Conservation (phyloP, 2,329 filamentous ascomycete species). For the Phialemonium atrogriseum region DNA sequence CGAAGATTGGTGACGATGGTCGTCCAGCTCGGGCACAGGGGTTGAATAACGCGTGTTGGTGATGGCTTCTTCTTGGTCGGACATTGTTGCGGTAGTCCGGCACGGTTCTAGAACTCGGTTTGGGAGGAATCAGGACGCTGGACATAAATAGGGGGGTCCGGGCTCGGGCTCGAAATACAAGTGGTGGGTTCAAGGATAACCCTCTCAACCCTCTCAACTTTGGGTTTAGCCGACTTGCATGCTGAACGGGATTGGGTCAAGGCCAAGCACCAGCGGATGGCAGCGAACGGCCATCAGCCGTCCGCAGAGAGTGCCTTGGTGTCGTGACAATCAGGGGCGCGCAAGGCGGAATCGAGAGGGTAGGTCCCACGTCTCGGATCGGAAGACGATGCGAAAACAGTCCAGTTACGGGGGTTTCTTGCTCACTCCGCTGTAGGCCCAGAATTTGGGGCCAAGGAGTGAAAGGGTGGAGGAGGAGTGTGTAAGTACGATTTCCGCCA, state of each 20-base stretch:
- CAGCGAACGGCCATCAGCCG: constrained; percentile 24
- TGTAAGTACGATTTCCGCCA: constrained; percentile 39
- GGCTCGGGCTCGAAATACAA: constrained; percentile 4
- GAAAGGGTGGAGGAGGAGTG: constrained; percentile 72
- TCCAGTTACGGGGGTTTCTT: constrained; percentile 94
- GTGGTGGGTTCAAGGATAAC: constrained; percentile 10
- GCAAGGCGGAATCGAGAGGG: background rate
- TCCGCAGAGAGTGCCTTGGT: constrained; percentile 16
- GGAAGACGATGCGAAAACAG: constrained; percentile 11
- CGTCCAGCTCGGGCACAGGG: constrained; percentile 74
- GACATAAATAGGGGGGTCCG: background rate
- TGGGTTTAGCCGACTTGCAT: constrained; percentile 16
- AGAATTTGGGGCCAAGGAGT: constrained; percentile 84
- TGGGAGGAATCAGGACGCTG: background rate
- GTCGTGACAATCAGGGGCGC: constrained; percentile 1
- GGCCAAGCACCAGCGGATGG: constrained; percentile 20
- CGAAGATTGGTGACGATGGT: constrained; percentile 65
- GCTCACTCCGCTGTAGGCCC: constrained; percentile 95
- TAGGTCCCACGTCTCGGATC: constrained; percentile 3
- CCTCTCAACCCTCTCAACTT: constrained; percentile 11
- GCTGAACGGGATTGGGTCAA: constrained; percentile 12
- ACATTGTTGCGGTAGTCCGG: constrained; percentile 45
- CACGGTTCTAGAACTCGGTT: background rate
- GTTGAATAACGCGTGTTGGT: constrained; percentile 60
- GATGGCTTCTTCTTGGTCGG: constrained; percentile 52